Base-by-base conservation (phyloP, 2,329 filamentous ascomycete species). In the Didymella exigua region DNA sequence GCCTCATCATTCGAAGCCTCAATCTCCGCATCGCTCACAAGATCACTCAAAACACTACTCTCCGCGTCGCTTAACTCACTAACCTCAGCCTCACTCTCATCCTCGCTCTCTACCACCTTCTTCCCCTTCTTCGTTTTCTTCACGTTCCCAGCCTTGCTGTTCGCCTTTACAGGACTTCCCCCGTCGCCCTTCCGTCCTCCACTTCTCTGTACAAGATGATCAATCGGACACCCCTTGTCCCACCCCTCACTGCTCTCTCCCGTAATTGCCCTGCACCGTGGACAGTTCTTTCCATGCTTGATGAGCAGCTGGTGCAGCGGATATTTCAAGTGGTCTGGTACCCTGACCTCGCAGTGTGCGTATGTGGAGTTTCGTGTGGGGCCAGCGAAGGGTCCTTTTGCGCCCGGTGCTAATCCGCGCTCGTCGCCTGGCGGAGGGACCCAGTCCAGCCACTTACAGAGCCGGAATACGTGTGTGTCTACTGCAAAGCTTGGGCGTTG, bases 391-490 rank as follows among this genome's bases (percentile, higher is more conserved):
- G 76, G 72, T 19, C 77, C 76, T 57, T 76, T 76, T 3, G 61
- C 60, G 7, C 63, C 64, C 10, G 71, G 68, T 29, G 67, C 58
- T 11, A 74, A 61, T 21, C 70, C 69, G 31, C 66, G 60, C 13
- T 67, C 58, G 31, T 75, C 64, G 49, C 74, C 71, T 51, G 74
- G 56, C 42, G 77, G 70, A 0, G 85, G 85, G 1, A 87, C 76
- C 85, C 86, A 88, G 21, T 81, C 81, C 0, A 88, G 78, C 79
- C 86, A 86, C 47, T 82, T 82, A 61, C 79, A 82, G 13, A 88
- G 79, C 1, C 86, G 82, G 65, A 87, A 87, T 55, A 88, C 85
- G 68, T 88, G 86, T 1, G 86, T 88, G 60, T 88, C 86, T 8
- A 88, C 86, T 0, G 86, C 86, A 60, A 88, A 88, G 49, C 79